Percentiles rank a stretch among this genome's conserved stretches.
Evolutionary conservation across 1,139 yeast genomes (phyloP).

Genomic region (Kodamaea fungicola): DNA sequence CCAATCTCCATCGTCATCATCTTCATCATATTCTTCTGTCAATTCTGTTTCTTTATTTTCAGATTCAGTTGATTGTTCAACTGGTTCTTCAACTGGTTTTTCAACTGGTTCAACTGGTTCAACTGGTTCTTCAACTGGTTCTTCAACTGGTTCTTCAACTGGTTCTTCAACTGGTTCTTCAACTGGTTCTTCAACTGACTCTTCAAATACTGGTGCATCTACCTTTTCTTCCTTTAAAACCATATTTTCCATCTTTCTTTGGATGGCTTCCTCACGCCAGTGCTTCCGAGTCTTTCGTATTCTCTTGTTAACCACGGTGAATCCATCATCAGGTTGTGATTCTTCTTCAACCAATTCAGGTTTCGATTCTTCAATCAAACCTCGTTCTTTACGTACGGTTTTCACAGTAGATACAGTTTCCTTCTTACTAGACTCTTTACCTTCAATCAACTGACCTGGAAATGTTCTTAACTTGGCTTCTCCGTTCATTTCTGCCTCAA

Average conservation of each 20-base stretch:
- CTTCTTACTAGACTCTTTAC: slow-evolving; percentile 4
- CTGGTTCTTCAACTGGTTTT: too few relatives aligned
- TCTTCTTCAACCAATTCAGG: slow-evolving; percentile 11
- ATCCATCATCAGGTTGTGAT: slow-evolving; percentile 7
- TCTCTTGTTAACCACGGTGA: slow-evolving; percentile 7
- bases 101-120: slow-evolving; percentile 10
- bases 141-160: slow-evolving; percentile 9
- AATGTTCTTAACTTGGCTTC: slow-evolving; percentile 63
- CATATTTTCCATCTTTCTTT: slow-evolving; percentile 51
- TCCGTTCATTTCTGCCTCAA: slow-evolving; percentile 70
- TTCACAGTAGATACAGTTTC: slow-evolving; percentile 6
- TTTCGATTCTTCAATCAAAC: too few relatives aligned
- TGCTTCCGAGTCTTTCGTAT: slow-evolving; percentile 10
- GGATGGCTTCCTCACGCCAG: slow-evolving; percentile 44
- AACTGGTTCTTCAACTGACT: slow-evolving; percentile 11
- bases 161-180: slow-evolving; percentile 12
- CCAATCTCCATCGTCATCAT: slow-evolving; percentile 91
- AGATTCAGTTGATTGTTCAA: slow-evolving; percentile 3
- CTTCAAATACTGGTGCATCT: too few relatives aligned
- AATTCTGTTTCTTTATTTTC: slow-evolving; percentile 12
- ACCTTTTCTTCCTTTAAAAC: slow-evolving; percentile 21
- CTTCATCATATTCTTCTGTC: slow-evolving; percentile 49
- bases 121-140: slow-evolving; percentile 4
- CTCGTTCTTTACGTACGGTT: slow-evolving; percentile 6
- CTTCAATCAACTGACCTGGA: slow-evolving; percentile 55